phyloP scores from a whole-genome alignment of 2,329 filamentous ascomycete genomes.

The Monilinia fructigena region DNA sequence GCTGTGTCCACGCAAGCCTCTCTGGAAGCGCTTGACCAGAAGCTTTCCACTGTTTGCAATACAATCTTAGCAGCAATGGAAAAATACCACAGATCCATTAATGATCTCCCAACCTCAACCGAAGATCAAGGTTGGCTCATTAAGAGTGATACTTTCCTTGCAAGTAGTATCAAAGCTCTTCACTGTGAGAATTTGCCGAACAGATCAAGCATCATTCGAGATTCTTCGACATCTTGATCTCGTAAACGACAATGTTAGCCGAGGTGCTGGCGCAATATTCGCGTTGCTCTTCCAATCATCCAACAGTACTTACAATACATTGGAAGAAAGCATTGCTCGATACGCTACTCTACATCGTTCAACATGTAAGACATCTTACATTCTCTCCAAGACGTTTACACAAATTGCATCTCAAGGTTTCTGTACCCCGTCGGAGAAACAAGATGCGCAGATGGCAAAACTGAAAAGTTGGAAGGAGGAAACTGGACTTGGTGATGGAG shows the following conservation, averaged over 20 bases:
- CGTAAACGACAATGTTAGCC: conserved; percentile 44
- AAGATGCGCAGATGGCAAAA: conserved; percentile 66
- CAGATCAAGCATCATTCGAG: conserved; percentile 47
- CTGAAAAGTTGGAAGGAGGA: conserved; percentile 81
- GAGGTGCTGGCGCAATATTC: conserved; percentile 56
- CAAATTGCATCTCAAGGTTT: conserved; percentile 83
- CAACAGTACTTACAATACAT: conserved; percentile 67
- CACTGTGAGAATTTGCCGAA: conserved; percentile 32
- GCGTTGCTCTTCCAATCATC: conserved; percentile 66
- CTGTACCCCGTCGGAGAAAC: conserved; percentile 83
- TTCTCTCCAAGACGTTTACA: conserved; percentile 73
- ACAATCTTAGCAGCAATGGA: conserved; percentile 78
- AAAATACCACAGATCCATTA: conserved; percentile 58
- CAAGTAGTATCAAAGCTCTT: conserved; percentile 35
- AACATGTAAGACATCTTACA: conserved; percentile 71
- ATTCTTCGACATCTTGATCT: conserved; percentile 48
- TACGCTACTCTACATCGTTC: conserved; percentile 66
- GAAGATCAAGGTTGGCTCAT: conserved; percentile 65
- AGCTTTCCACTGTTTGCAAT: conserved; percentile 66
- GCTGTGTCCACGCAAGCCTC: conserved; percentile 20
- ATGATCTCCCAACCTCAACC: conserved; percentile 54
- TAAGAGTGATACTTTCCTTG: conserved; percentile 38
- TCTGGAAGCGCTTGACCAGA: conserved; percentile 51
- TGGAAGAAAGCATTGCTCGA: conserved; percentile 55
- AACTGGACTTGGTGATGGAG: conserved; percentile 90